Base-by-base conservation (phyloP, 805 yeast species). In the Diddensiella caesifluorescens region DNA sequence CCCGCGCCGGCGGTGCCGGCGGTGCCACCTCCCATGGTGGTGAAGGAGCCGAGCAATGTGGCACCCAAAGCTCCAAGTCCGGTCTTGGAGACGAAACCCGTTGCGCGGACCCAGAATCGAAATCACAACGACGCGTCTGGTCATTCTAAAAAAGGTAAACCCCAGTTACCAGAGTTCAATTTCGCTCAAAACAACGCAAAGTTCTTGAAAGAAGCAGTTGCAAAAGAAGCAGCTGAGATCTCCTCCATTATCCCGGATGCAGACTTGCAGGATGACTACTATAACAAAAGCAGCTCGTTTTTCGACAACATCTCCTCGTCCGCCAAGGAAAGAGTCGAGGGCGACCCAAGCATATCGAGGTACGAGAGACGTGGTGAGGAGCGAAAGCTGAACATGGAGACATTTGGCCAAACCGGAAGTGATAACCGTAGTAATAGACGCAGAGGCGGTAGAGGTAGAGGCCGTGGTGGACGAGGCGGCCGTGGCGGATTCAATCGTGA, bases 221-320 rank as follows among this genome's bases (percentile, higher is more conserved):
- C 54, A 20, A 63, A 61, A 45, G 69, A 62, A 26, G 68, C 61
- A 18, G 38, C 5, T 6, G n/a, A n/a, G n/a, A 32, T 13, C 25
- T 55, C 20, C 6, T n/a, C 18, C 20, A 12, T 32, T 35, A 51
- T 62, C 29, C 47, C 55, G 13, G 53, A 42, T 6, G 53, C 57
- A 3, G 50, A 52, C 6, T 59, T 47, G 13, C 63, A 58, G 19
- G 64, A 37, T 19, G 56, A 50, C 30, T 45, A 51, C 41, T 92
- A 92, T 67, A 75, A 88, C 66, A 87, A 80, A 61, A 74, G 75
- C 55, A 76, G 87, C 10, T 88, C 97, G 1, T 90, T 92, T 62
- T 90, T 90, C 57, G 97, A 92, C 63, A 77, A 75, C 47, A 76
- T 90, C 44, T 83, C 95, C 7, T 75, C 87, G 7, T 79, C 87